Evolutionary conservation across 306 rosid species (phyloP).

Genomic region (Ormosia semicastrata): DNA sequence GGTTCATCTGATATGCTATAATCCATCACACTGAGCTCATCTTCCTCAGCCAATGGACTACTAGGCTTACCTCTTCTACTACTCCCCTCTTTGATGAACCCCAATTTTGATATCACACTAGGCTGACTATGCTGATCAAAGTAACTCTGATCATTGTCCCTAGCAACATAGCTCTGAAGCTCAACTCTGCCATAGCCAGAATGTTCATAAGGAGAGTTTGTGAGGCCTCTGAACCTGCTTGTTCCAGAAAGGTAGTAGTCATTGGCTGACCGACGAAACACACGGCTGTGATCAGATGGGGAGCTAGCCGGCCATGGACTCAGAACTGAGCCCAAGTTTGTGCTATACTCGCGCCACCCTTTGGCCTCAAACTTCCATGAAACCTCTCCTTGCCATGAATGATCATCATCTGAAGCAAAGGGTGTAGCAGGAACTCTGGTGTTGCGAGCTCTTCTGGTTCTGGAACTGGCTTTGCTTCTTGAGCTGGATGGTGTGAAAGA

Average conservation of each 20-base stretch:
- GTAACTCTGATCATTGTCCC: slow-evolving; percentile 41
- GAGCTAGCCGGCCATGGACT: slow-evolving; percentile 61
- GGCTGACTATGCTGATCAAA: slow-evolving; percentile 30
- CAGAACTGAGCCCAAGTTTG: slow-evolving; percentile 51
- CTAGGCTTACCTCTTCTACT: background rate
- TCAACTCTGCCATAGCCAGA: slow-evolving; percentile 65
- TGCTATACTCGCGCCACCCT: slow-evolving; percentile 44
- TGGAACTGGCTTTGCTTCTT: slow-evolving; percentile 20
- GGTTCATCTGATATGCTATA: slow-evolving; percentile 26
- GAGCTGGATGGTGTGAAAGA: slow-evolving; percentile 48
- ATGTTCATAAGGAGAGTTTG: slow-evolving; percentile 24
- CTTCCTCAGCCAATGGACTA: slow-evolving; percentile 57
- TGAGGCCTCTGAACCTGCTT: slow-evolving; percentile 13
- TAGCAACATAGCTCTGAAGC: slow-evolving; percentile 67
- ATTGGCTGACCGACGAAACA: slow-evolving; percentile 53
- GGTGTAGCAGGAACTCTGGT: slow-evolving; percentile 53
- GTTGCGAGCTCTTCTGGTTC: slow-evolving; percentile 23
- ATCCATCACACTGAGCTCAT: slow-evolving; percentile 46
- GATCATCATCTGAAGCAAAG: slow-evolving; percentile 62
- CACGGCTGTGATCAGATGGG: slow-evolving; percentile 28
- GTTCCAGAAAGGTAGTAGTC: slow-evolving; percentile 67
- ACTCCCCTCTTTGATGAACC: slow-evolving; percentile 19
- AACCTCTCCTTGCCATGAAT: slow-evolving; percentile 76
- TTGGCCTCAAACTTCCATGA: slow-evolving; percentile 80
- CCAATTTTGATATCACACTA: slow-evolving; percentile 28